Percentiles rank a stretch among this genome's conserved stretches.
Conservation (phyloP, 129 eudicot genomes). For the carrot (Daucus carota) region DNA sequence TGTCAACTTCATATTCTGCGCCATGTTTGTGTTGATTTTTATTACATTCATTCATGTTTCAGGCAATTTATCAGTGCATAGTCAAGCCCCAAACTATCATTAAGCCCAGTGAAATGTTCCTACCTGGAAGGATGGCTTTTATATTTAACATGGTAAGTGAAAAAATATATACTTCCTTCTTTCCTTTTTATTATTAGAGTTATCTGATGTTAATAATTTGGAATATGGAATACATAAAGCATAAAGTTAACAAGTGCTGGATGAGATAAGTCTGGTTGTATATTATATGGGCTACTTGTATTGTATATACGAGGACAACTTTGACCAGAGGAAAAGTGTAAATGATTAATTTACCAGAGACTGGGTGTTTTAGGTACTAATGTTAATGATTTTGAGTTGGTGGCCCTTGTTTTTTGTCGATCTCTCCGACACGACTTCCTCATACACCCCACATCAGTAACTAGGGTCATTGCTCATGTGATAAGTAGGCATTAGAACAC, state of each 20-base stretch:
- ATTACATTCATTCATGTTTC: constrained; percentile 21
- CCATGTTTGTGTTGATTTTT: not conserved
- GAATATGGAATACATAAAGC: not conserved
- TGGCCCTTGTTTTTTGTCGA: not conserved
- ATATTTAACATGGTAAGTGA: constrained; percentile 77
- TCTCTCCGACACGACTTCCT: not conserved
- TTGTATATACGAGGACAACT: not conserved
- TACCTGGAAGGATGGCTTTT: constrained; percentile 96
- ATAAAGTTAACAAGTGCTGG: not conserved
- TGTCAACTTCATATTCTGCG: not conserved
- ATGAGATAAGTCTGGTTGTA: not conserved
- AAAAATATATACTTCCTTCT: not conserved
- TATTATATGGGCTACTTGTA: not conserved
- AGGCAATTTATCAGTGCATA: constrained; percentile 88
- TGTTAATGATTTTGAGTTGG: not conserved
- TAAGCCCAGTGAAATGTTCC: constrained; percentile 88
- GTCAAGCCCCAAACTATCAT: constrained; percentile 75
- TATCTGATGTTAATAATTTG: not conserved
- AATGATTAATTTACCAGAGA: not conserved
- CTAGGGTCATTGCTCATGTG: too few species aligned
- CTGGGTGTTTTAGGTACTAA: not conserved
- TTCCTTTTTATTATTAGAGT: not conserved
- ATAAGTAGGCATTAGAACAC: too few species aligned
- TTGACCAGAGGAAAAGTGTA: not conserved
- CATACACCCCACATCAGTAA: not conserved